A percentile compares a stretch with the other conserved stretches of the same genome.
Evolutionary conservation across 768 basidiomycete species (phyloP).

Genomic region (Coprinopsis sp.): DNA sequence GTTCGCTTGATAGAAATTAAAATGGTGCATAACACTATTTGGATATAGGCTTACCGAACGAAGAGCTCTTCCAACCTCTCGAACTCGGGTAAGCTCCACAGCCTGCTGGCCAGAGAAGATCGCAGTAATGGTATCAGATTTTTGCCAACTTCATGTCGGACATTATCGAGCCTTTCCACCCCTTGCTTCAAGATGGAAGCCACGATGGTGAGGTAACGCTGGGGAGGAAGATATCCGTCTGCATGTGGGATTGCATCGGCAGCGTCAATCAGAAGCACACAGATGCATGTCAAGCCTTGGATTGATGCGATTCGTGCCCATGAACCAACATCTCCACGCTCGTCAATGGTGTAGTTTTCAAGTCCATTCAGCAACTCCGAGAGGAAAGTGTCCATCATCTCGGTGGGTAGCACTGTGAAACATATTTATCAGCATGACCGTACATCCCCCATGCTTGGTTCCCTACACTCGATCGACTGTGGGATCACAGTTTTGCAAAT

Average conservation of each 20-base stretch:
- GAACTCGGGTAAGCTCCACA: conserved; percentile 51
- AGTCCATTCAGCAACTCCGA: conserved; percentile 65
- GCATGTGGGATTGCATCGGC: conserved; percentile 41
- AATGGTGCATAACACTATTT: not conserved
- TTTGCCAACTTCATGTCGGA: conserved; percentile 75
- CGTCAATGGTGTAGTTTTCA: conserved; percentile 87
- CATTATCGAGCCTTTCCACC: conserved; percentile 86
- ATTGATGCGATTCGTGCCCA: conserved; percentile 86
- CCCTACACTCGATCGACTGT: conserved; percentile 42
- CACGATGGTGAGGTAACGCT: conserved; percentile 52
- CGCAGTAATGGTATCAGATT: conserved; percentile 52
- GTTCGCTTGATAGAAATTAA: too few relatives aligned
- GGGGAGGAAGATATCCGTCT: conserved; percentile 55
- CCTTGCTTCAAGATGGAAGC: conserved; percentile 81
- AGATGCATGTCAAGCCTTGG: conserved; percentile 52
- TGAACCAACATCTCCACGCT: conserved; percentile 95
- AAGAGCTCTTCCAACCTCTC: conserved; percentile 51
- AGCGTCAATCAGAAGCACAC: conserved; percentile 45
- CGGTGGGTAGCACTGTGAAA: conserved; percentile 43
- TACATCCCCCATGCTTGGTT: conserved; percentile 9
- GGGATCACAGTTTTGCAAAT: conserved; percentile 43
- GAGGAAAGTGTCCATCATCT: conserved; percentile 44
- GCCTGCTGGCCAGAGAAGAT: conserved; percentile 29
- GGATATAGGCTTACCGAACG: conserved; percentile 35
- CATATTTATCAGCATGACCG: conserved; percentile 10